Evolutionary conservation across 225 moss, liverwort and hornwort species (phyloP).

Genomic region (Marchantia paleacea): DNA sequence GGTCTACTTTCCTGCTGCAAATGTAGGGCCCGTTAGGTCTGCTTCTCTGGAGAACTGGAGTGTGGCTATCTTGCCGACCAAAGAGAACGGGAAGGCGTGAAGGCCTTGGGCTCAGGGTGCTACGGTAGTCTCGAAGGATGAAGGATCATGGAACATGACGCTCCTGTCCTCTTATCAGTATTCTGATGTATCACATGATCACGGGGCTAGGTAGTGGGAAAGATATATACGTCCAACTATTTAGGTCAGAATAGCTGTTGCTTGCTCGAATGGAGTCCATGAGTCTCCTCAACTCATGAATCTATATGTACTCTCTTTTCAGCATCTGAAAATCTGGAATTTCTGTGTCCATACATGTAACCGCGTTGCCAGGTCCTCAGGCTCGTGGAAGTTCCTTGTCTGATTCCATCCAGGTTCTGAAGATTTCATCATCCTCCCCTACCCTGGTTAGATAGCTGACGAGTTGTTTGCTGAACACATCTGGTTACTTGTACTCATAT

Average conservation of each 20-base stretch:
- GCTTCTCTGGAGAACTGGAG: neutral
- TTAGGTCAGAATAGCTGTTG: neutral
- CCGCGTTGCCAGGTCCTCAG: conserved; percentile 6
- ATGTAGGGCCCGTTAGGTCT: neutral
- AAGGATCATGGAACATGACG: neutral
- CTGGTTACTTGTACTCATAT: neutral
- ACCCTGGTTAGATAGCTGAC: neutral
- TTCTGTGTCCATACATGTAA: neutral
- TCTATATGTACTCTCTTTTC: neutral
- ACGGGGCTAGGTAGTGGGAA: neutral
- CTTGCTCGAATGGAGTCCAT: neutral
- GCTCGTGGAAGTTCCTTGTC: neutral
- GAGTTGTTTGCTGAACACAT: neutral
- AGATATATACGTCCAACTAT: neutral
- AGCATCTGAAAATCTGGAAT: neutral
- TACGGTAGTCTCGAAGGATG: neutral
- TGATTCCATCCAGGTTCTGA: neutral
- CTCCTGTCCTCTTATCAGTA: neutral
- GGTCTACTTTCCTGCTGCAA: neutral
- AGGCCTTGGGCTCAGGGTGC: neutral
- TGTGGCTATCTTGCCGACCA: neutral
- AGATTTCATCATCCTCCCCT: neutral
- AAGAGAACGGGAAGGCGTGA: neutral
- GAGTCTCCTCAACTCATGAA: neutral
- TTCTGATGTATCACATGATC: neutral